These are phyloP conservation scores for Dictyophora rubrovolvata DNA, from an alignment of 768 basidiomycete species.

Conservation along the genomic window DNA sequence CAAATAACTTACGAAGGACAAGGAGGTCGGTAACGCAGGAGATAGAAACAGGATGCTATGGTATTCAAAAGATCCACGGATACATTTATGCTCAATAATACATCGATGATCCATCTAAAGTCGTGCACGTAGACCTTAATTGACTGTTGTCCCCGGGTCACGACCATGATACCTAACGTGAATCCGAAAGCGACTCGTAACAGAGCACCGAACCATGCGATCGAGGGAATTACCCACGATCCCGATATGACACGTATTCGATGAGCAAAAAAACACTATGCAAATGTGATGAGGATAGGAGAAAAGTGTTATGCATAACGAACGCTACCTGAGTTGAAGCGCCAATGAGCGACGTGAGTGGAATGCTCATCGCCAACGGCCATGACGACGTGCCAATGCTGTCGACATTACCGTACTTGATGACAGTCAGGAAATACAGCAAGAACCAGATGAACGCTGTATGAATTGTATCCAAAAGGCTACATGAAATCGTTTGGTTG, in stretches of 20 bases:
- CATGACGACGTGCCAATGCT: neutral
- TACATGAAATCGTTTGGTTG: neutral
- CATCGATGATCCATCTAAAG: neutral
- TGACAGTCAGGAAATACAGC: neutral
- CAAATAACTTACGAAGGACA: neutral
- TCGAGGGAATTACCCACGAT: neutral
- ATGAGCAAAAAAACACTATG: neutral
- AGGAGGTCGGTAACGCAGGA: neutral
- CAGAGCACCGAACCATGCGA: neutral
- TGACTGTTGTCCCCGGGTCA: neutral
- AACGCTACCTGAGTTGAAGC: neutral
- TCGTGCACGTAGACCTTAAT: neutral
- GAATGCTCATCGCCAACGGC: neutral
- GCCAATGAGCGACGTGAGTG: neutral
- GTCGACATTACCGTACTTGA: neutral
- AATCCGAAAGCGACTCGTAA: neutral
- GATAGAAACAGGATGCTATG: neutral
- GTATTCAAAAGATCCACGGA: neutral
- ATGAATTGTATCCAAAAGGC: neutral
- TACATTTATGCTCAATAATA: neutral
- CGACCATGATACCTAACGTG: neutral
- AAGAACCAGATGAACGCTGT: conserved; percentile 2
- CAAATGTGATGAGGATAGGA: neutral
- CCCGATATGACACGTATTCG: conserved; percentile 1
- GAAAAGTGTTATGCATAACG: neutral